Conservation (phyloP, 176 grass and related monocot genomes). For the Eragrostis nindensis region DNA sequence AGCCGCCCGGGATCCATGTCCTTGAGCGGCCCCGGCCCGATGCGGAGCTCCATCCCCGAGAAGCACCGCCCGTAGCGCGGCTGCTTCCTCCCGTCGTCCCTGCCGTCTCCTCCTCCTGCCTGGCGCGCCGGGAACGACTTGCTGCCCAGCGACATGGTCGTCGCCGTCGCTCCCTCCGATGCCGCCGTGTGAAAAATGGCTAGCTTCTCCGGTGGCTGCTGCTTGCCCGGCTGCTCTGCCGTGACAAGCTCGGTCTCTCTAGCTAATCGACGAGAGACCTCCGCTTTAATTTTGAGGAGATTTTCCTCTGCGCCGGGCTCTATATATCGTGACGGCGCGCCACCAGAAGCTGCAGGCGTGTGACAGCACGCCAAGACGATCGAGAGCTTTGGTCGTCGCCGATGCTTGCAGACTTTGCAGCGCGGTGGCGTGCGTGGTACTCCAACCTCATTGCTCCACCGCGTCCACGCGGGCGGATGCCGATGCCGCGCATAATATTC, state of each 20-base stretch:
- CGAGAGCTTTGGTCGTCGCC: neutral
- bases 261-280: neutral
- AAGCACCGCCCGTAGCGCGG: slow-evolving; percentile 52
- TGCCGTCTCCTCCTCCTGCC: neutral
- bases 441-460: neutral
- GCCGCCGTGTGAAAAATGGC: neutral
- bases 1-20: slow-evolving; percentile 69
- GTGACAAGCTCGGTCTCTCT: neutral
- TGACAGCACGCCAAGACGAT: neutral
- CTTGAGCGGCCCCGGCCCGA: slow-evolving; percentile 57
- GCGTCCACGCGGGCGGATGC: neutral
- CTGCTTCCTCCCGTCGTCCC: neutral
- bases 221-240: neutral
- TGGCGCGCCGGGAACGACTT: neutral
- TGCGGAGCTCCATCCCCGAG: slow-evolving; percentile 59
- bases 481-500: neutral
- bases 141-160: neutral
- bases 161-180: too few species aligned
- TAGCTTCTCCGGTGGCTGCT: neutral
- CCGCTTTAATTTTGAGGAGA: neutral
- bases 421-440: neutral
- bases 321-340: neutral
- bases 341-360: neutral
- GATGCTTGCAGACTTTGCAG: neutral
- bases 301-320: neutral